Base-by-base conservation (phyloP, 495 filamentous ascomycete genomes). In the Aspergillus ellipticus region DNA sequence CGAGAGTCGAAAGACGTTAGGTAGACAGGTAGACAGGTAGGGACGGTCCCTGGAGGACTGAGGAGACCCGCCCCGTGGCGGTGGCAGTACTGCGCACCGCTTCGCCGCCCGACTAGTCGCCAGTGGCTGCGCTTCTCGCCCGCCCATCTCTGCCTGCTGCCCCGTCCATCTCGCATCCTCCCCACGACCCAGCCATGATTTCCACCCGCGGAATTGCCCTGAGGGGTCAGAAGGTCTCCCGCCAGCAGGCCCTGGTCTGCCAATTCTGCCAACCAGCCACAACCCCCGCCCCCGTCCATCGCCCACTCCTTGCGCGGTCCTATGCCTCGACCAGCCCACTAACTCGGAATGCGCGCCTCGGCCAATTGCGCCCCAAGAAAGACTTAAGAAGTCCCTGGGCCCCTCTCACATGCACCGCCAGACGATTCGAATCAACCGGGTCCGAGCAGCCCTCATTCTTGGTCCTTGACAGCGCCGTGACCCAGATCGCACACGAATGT, bases 201-300 rank as follows among this genome's bases (percentile, higher is more conserved):
- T 53, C 54, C 51, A 78, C 76, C 71, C 73, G 67, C 28, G 55
- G 71, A 46, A 61, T 75, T 50, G 56, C 61, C 24, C 45, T 76
- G 24, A 66, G 59, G 35, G 63, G 63, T 47, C 63, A 67, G 22
- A 64, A 52, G 49, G 62, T 54, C 39, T 52, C 57, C n/a, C 60
- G 53, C 37, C 49, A 58, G 3, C 66, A 66, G 43, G 56, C 60
- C 5, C 42, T 63, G 21, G 57, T 75, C 31, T 78, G 74, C 22
- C 73, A 76, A 57, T 66, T 74, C 41, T 76, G 74, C 57, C 68
- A 74, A 57, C 62, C 63, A 29, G 69, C 72, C 8, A 56, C 59
- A 19, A 59, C 61, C 1, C 42, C 62, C 8, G 42, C 62, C 26
- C 45, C 53, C 26, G 66, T 58, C 9, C 56, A 28, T 54, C 49